Evolutionary conservation across 2,329 filamentous ascomycete species (phyloP).

Genomic region (Bretziella fagacearum): DNA sequence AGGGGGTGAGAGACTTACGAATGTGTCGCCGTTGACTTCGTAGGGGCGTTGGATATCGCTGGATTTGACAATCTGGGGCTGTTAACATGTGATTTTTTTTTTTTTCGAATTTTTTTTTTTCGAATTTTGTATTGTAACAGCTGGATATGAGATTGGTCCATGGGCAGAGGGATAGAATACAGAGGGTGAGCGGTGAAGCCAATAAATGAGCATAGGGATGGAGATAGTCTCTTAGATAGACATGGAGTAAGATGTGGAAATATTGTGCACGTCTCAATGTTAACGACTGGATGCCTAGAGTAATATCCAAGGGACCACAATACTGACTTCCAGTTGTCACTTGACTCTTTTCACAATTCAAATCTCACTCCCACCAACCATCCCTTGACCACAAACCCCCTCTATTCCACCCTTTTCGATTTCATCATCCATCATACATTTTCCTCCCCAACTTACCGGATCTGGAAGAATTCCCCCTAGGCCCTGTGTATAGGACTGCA

Average conservation of each 20-base stretch:
- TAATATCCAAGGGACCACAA: too few species aligned
- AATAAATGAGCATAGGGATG: too few species aligned
- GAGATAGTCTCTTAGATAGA: too few species aligned
- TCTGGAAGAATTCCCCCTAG: conserved; percentile 24
- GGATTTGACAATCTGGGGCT: conserved; percentile 24
- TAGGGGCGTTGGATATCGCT: conserved; percentile 26
- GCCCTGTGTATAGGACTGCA: conserved; percentile 27
- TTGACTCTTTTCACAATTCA: too few species aligned
- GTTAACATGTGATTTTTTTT: conserved; percentile 1
- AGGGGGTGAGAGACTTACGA: conserved; percentile 22
- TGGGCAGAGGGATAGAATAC: too few species aligned
- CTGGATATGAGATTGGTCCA: too few species aligned
- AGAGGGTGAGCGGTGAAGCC: too few species aligned
- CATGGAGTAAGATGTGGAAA: not conserved
- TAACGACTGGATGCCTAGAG: too few species aligned
- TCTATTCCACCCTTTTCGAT: not conserved
- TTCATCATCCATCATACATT: not conserved
- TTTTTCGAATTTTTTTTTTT: too few species aligned
- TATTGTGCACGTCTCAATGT: not conserved
- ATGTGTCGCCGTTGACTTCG: conserved; percentile 28
- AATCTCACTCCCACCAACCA: too few species aligned
- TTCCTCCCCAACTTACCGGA: conserved; percentile 9
- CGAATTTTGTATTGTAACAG: too few species aligned
- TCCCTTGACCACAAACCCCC: not conserved
- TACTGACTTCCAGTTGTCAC: too few species aligned